phyloP scores from a whole-genome alignment of 441 rosid species.

The Viola pubescens region DNA sequence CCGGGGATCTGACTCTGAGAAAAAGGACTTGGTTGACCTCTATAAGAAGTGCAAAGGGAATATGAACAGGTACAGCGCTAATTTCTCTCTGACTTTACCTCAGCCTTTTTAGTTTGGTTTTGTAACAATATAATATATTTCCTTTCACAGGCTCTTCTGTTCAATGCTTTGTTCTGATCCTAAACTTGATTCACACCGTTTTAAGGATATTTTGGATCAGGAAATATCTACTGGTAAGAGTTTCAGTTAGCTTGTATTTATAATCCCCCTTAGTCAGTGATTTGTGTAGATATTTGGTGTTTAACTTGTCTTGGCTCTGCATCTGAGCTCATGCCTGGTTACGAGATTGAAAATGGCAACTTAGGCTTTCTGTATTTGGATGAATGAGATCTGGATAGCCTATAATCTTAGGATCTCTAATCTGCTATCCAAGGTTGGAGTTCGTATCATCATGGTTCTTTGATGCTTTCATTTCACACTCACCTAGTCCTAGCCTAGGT shows the following conservation, averaged over 20 bases:
- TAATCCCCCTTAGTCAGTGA: background rate
- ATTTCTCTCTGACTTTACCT: constrained; percentile 6
- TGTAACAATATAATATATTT: background rate
- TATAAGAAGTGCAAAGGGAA: constrained; percentile 57
- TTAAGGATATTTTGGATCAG: constrained; percentile 65
- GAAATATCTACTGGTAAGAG: constrained; percentile 57
- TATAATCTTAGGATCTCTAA: too few species aligned
- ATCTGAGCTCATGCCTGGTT: too few species aligned
- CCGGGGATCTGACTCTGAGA: constrained; percentile 89
- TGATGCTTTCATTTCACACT: too few species aligned
- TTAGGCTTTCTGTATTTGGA: too few species aligned
- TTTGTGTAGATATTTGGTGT: too few species aligned
- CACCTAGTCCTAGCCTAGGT: too few species aligned
- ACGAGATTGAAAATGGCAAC: too few species aligned
- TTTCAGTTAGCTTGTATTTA: background rate
- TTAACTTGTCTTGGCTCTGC: too few species aligned
- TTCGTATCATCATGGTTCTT: too few species aligned
- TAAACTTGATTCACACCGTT: constrained; percentile 89
- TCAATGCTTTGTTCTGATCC: constrained; percentile 90
- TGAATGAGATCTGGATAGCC: too few species aligned
- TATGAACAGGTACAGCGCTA: constrained; percentile 52
- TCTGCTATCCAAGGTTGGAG: too few species aligned
- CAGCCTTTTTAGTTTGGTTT: constrained; percentile 8
- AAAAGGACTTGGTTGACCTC: constrained; percentile 71
- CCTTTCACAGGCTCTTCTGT: constrained; percentile 59